Evolutionary conservation across 345 rosid species (phyloP), one percentile per base, ranked within the genome.

Genomic region (Citropsis articulata): DNA sequence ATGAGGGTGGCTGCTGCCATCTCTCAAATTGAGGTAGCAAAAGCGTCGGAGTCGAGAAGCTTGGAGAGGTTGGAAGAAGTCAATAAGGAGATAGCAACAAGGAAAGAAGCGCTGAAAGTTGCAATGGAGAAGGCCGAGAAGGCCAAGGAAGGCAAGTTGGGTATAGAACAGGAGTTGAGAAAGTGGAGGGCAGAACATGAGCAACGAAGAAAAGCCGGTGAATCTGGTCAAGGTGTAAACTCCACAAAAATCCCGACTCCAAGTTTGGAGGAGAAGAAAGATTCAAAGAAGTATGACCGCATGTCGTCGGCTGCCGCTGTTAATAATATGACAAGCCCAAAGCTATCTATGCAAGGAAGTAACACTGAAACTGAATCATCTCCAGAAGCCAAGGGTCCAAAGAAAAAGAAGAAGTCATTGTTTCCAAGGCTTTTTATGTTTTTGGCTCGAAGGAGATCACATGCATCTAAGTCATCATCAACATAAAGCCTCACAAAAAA

Each of bases 101-200:
- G 92, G 72, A 93, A 83, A 85, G 91, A 89, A 80, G 89, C 87
- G 14, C 85, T 95, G 53, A 85, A 82, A 82, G 69, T 70, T 71
- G 99, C 98, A 2, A 68, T 87, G 87, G 93, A 84, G n/a, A 95
- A 88, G 80, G 98, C 94, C 24, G 95, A 95, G 84, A 85, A 84
- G 87, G 98, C 99, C 73, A 88, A 93, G 89, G 93, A 90, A 87
- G 92, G 93, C 72, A 95, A 93, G 83, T 72, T 93, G 82, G 90
- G 90, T 53, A 85, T 88, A 66, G 99, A 95, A 80, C 97, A 93
- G 42, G 97, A 95, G 81, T 77, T 92, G 79, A 89, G 99, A 84
- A 91, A 84, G 80, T 92, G 98, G 98, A 91, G 97, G 78, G 91
- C 92, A 55, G 98, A 92, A 82, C 86, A 91, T 10, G 97, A 89